Conservation (phyloP, 1,284 basidiomycete genomes). For the Ganoderma lucidum region DNA sequence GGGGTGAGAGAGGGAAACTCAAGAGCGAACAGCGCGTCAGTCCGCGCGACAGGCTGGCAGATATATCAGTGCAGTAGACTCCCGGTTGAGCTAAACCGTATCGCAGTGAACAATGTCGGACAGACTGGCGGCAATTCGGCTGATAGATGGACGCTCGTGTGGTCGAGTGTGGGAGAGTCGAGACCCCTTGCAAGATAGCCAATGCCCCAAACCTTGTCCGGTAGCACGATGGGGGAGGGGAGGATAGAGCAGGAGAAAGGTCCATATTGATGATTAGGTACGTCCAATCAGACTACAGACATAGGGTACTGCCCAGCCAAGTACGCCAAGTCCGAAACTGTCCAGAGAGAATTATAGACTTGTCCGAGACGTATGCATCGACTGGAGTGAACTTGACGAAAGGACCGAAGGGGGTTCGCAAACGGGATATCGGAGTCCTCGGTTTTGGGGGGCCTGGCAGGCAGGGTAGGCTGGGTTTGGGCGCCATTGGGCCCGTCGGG, state of each 20-base stretch:
- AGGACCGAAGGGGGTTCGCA: neutral
- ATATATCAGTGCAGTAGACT: neutral
- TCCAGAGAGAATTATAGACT: neutral
- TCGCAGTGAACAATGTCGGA: neutral
- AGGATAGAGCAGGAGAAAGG: neutral
- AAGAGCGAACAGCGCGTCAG: neutral
- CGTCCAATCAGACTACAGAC: neutral
- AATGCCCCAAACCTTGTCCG: neutral
- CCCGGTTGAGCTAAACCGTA: neutral
- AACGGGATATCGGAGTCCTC: neutral
- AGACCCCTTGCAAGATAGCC: neutral
- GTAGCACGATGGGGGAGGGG: neutral
- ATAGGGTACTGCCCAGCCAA: neutral
- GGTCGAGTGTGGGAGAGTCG: constrained; percentile 3
- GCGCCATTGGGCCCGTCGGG: neutral
- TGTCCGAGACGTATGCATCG: neutral
- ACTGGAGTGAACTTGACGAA: neutral
- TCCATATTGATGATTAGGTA: neutral
- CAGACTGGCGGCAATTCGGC: neutral
- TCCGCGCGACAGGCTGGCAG: neutral
- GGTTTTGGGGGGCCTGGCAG: neutral
- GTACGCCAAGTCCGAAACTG: neutral
- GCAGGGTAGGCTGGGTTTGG: neutral
- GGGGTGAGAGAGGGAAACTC: neutral
- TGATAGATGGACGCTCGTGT: neutral